Percentiles rank a stretch among this genome's conserved stretches.
Conservation (phyloP, 441 rosid species). For the Adansonia gregorii region DNA sequence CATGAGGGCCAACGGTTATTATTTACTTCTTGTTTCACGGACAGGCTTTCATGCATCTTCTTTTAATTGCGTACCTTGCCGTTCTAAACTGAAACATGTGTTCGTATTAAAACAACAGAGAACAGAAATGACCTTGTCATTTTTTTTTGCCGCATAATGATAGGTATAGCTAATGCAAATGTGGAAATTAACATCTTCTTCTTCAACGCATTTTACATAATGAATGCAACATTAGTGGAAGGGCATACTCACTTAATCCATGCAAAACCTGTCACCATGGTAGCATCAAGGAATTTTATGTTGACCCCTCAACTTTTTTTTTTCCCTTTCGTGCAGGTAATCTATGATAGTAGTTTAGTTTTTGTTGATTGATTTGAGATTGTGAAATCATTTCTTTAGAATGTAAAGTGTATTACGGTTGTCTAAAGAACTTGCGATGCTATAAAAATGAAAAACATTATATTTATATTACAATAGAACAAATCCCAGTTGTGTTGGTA, state of each 20-base stretch:
- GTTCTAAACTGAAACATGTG: not conserved
- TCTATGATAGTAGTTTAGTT: not conserved
- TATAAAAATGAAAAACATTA: not conserved
- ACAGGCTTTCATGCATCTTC: not conserved
- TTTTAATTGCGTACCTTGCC: not conserved
- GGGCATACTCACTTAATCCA: not conserved
- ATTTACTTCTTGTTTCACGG: not conserved
- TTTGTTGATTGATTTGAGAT: not conserved
- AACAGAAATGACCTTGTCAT: not conserved
- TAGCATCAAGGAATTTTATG: not conserved
- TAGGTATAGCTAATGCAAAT: too few relatives aligned
- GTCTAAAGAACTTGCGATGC: not conserved
- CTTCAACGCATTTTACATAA: not conserved
- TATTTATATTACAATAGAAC: not conserved
- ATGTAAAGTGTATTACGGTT: not conserved
- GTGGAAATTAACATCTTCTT: not conserved
- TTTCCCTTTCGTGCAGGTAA: not conserved
- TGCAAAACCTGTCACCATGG: not conserved
- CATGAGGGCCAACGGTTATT: slow-evolving; percentile 8
- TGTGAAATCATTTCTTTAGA: not conserved
- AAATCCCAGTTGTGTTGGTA: not conserved
- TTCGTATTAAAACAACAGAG: not conserved
- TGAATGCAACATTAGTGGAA: not conserved
- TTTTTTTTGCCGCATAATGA: not conserved
- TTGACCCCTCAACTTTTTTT: not conserved